Evolutionary conservation across 1,284 basidiomycete genomes (phyloP).

Genomic region (Wallemia ichthyophaga): DNA sequence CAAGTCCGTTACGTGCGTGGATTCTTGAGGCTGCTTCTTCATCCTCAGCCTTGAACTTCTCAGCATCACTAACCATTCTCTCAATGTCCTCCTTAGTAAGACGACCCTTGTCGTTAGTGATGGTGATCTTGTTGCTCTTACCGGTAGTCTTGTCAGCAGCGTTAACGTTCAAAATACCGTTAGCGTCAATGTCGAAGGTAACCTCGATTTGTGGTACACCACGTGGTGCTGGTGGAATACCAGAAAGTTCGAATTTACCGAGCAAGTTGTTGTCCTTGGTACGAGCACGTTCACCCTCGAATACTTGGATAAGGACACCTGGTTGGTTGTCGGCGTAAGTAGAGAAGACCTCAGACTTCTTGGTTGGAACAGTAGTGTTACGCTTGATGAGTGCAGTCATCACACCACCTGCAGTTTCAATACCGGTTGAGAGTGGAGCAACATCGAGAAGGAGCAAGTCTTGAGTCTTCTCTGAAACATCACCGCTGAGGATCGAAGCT

Average conservation of each 20-base stretch:
- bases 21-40: constrained; percentile 31
- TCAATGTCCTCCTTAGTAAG: constrained; percentile 96
- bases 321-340: constrained; percentile 99
- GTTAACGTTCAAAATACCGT: constrained; percentile 89
- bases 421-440: constrained; percentile 62
- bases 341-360: constrained; percentile 97
- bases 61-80: constrained; percentile 76
- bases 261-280: constrained; percentile 99
- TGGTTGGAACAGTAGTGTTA: constrained; percentile 95
- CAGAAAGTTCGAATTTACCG: constrained; percentile 94
- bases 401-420: constrained; percentile 73
- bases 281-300: constrained; percentile 93
- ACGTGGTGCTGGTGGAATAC: constrained; percentile 90
- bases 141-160: constrained; percentile 94
- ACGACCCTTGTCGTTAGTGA: constrained; percentile 96
- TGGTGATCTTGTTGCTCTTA: constrained; percentile 82
- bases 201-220: constrained; percentile 96
- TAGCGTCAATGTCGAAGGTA: constrained; percentile 95
- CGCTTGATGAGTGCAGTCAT: constrained; percentile 93
- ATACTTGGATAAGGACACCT: constrained; percentile 94
- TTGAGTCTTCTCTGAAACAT: constrained; percentile 92
- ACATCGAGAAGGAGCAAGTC: constrained; percentile 93
- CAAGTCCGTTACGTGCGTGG: constrained; percentile 55
- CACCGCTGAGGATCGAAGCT: constrained; percentile 89
- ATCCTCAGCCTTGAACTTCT: constrained; percentile 46